Evolutionary conservation across 176 grass and related monocot genomes (phyloP), one percentile per base, ranked within the genome.

Genomic region (Cenchrus purpureus): DNA sequence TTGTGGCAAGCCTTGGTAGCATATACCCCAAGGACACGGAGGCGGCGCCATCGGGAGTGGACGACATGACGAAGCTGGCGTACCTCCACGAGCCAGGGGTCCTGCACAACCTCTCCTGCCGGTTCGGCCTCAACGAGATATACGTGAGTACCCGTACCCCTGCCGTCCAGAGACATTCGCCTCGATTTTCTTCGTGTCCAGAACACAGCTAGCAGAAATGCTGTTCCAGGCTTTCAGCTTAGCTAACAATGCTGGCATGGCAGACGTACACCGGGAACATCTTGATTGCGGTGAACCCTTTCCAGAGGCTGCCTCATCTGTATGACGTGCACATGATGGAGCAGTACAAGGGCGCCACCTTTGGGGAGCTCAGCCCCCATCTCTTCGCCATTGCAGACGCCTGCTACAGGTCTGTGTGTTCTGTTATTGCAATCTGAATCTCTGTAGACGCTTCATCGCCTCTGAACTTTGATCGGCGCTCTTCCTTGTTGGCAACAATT

Each of bases 181-280:
- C 3, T 59, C 67, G 32, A 13, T 53, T 64, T 61, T 57, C 66
- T 40, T 40, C 79, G 16, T n/a, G 72, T 66, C 16, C 3, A 50
- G 22, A 69, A n/a, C 1, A n/a, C 1, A 40, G 37, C 37, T 40
- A 40, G 37, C 2, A 40, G 37, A 40, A 8, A 68, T 75, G 20
- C 8, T 6, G 48, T 77, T 49, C 69, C 6, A 50, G 70, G 22
- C 22, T 73, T 73, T 22, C n/a, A 16, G 22, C n/a, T 50, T 46
- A 54, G 57, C 12, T 48, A 2, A 77, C 7, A 45, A 17, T 52
- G 22, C 49, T 72, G 9, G 75, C 72, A 4, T 2, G 63, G 58
- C 77, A 98, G 95, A 98, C 95, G 10, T 98, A 98, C 67, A 98
- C 95, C 22, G 95, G 95, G 13, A 98, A 98, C 78, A 98, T 98